A percentile compares a stretch with the other conserved stretches of the same genome.
phyloP scores from a whole-genome alignment of 2,329 filamentous ascomycete genomes.

The Hirsutella minnesotensis region DNA sequence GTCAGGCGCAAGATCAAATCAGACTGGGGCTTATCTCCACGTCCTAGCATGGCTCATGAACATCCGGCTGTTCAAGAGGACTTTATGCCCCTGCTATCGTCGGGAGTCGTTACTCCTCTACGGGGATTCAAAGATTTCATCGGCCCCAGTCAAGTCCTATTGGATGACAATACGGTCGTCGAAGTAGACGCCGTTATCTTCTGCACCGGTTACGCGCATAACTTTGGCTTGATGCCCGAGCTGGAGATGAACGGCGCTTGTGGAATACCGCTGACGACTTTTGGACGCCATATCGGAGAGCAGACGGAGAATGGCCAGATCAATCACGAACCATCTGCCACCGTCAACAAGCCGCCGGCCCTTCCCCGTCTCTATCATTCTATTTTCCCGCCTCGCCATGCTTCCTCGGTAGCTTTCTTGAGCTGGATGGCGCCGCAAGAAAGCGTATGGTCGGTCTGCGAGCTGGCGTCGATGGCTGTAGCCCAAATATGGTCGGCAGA shows the following conservation, averaged over 20 bases:
- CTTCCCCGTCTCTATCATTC: constrained; percentile 26
- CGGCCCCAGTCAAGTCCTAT: constrained; percentile 11
- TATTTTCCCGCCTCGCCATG: constrained; percentile 26
- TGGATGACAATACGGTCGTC: constrained; percentile 17
- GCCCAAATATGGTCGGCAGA: constrained; percentile 24
- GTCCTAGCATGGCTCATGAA: constrained; percentile 4
- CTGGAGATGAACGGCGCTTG: constrained; percentile 6
- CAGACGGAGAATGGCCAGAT: not conserved
- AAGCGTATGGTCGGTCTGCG: constrained; percentile 20
- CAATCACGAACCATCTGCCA: no score
- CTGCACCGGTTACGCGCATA: constrained; percentile 24
- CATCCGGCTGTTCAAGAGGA: constrained; percentile 5
- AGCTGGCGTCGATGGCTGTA: constrained; percentile 26
- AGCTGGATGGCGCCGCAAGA: constrained; percentile 21
- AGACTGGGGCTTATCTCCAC: constrained; percentile 1
- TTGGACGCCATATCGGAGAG: not conserved
- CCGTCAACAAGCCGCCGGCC: no score
- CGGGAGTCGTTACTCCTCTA: not conserved
- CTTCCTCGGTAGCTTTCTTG: constrained; percentile 28
- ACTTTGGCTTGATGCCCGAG: constrained; percentile 14
- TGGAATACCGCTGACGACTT: not conserved
- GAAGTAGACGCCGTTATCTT: constrained; percentile 22
- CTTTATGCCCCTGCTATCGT: constrained; percentile 1
- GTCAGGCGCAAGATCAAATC: not conserved
- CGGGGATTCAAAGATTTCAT: constrained; percentile 8